Evolutionary conservation across 768 basidiomycete genomes (phyloP).

Genomic region (Psilocybe subaeruginosa): DNA sequence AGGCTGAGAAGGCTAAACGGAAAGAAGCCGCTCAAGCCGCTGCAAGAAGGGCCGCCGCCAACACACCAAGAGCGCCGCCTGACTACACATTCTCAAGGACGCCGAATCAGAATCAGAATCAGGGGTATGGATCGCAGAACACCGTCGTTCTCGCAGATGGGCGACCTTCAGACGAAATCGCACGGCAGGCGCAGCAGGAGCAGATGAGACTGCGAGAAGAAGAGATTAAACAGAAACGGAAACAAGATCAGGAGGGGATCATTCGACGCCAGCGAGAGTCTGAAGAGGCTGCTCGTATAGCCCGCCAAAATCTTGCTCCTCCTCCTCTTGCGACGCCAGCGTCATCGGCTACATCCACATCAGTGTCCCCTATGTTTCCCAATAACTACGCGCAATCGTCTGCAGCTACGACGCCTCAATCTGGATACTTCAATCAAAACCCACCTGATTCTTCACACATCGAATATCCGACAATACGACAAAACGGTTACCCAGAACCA

Average conservation of each 20-base stretch:
- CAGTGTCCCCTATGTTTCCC: slow-evolving; percentile 17
- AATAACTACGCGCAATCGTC: slow-evolving; percentile 14
- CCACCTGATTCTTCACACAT: slow-evolving; percentile 15
- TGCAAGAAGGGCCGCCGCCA: slow-evolving; percentile 19
- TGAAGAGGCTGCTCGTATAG: slow-evolving; percentile 49
- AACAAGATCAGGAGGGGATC: slow-evolving; percentile 61
- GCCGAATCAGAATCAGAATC: slow-evolving; percentile 26
- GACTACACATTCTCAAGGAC: slow-evolving; percentile 34
- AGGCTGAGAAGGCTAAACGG: slow-evolving; percentile 32
- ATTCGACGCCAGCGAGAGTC: slow-evolving; percentile 61
- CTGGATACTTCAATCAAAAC: slow-evolving; percentile 20
- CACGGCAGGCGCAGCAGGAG: slow-evolving; percentile 37
- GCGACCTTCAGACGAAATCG: slow-evolving; percentile 18
- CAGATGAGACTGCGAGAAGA: slow-evolving; percentile 49
- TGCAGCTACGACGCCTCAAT: slow-evolving; percentile 21
- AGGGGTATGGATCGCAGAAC: slow-evolving; percentile 29
- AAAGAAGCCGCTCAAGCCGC: slow-evolving; percentile 26
- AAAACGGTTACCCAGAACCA: slow-evolving; percentile 14
- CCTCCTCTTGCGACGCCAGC: slow-evolving; percentile 17
- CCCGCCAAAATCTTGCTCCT: slow-evolving; percentile 34
- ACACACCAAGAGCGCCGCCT: slow-evolving; percentile 14
- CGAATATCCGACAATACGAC: slow-evolving; percentile 22
- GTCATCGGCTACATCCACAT: slow-evolving; percentile 8
- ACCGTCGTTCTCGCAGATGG: slow-evolving; percentile 31
- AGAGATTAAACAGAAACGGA: slow-evolving; percentile 48